phyloP scores from a whole-genome alignment of 1,139 yeast genomes.

The Geotrichum bryndzae region DNA sequence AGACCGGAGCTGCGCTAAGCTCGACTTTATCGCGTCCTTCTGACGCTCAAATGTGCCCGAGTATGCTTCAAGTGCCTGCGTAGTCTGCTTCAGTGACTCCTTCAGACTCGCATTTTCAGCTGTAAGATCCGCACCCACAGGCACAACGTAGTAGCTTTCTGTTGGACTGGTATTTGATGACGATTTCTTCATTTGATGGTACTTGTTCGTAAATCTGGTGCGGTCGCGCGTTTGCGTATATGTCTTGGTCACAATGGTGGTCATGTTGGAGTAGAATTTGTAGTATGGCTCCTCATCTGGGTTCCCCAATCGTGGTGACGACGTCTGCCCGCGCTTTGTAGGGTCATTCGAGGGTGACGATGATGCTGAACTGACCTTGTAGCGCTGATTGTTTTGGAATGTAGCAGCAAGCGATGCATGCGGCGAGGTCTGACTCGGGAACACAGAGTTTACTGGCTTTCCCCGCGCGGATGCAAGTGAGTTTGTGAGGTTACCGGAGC shows the following conservation, averaged over 20 bases:
- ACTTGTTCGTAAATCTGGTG: conserved; percentile 20
- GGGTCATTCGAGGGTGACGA: not conserved
- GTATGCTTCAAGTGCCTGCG: conserved; percentile 29
- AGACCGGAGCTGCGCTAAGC: conserved; percentile 28
- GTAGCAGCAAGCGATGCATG: not conserved
- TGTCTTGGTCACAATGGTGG: conserved; percentile 26
- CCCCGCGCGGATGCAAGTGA: conserved; percentile 33
- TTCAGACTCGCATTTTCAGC: conserved; percentile 27
- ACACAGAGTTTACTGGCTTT: conserved; percentile 16
- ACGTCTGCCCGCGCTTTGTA: not conserved
- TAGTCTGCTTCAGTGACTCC: conserved; percentile 24
- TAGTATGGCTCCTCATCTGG: conserved; percentile 31
- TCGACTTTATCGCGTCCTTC: conserved; percentile 29
- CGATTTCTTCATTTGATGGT: conserved; percentile 10
- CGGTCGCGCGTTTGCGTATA: conserved; percentile 15
- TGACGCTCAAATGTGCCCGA: conserved; percentile 33
- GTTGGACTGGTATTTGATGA: conserved; percentile 10
- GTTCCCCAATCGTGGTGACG: conserved; percentile 11
- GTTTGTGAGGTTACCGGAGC: conserved; percentile 23
- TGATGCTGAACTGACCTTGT: conserved; percentile 5
- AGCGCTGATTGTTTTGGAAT: conserved; percentile 1
- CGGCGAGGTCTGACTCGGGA: not conserved
- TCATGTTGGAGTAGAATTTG: conserved; percentile 28
- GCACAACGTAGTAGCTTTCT: conserved; percentile 33
- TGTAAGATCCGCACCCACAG: conserved; percentile 24